phyloP scores from a whole-genome alignment of 179 eudicot species.

The Drosera spatulata region DNA sequence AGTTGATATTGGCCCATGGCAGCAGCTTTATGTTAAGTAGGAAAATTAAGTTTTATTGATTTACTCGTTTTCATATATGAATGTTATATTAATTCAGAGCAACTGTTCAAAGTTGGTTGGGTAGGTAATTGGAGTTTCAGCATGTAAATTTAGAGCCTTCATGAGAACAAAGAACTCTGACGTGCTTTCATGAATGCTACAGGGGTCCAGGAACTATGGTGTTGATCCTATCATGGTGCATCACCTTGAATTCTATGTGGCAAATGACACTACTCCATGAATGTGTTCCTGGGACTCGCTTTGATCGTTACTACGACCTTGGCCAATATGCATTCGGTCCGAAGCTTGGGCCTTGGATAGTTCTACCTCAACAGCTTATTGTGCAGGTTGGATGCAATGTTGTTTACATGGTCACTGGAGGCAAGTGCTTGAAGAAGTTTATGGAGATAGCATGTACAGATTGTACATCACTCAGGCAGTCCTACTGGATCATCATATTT shows the following conservation, averaged over 20 bases:
- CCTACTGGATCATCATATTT: conserved; percentile 83
- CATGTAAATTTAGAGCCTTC: no score
- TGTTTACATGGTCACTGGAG: conserved; percentile 90
- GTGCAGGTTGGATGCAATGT: conserved; percentile 81
- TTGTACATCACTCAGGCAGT: conserved; percentile 42
- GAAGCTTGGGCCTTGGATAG: conserved; percentile 69
- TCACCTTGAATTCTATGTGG: conserved; percentile 76
- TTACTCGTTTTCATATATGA: no score
- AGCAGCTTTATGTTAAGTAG: no score
- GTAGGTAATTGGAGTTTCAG: no score
- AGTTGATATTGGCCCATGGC: no score
- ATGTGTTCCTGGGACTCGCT: conserved; percentile 66
- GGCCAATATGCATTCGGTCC: conserved; percentile 73
- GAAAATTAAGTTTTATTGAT: no score
- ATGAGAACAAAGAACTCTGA: neutral
- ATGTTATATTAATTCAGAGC: no score
- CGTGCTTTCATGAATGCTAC: conserved; percentile 1
- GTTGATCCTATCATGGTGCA: conserved; percentile 65
- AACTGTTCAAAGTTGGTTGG: no score
- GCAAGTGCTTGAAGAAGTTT: conserved; percentile 69
- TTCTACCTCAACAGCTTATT: conserved; percentile 77
- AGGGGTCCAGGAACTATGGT: conserved; percentile 80
- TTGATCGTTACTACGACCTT: conserved; percentile 60
- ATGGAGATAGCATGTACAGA: conserved; percentile 55
- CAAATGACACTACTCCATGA: conserved; percentile 82